Percentiles rank a stretch among this genome's conserved stretches.
Evolutionary conservation across 257 asterid genomes (phyloP).

Genomic region (Solanum pimpinellifolium): DNA sequence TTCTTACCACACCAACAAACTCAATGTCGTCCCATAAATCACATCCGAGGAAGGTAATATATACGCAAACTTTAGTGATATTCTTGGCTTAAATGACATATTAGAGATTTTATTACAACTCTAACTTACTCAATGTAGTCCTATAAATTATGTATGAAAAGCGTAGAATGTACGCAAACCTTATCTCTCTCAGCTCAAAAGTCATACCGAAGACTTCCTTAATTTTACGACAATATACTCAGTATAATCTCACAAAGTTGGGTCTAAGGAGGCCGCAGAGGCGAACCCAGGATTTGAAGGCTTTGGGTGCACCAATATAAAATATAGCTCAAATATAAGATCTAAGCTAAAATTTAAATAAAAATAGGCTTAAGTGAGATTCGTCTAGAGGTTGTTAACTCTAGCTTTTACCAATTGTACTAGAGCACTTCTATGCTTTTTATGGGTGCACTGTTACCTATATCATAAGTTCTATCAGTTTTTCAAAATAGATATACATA

Average conservation of each 20-base stretch:
- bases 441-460: too few relatives aligned
- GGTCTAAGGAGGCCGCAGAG: not conserved
- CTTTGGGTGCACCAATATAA: too few relatives aligned
- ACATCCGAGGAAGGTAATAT: not conserved
- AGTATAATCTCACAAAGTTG: not conserved
- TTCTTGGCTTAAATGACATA: not conserved
- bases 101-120: not conserved
- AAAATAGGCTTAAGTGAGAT: too few relatives aligned
- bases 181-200: not conserved
- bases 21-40: not conserved
- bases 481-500: too few relatives aligned
- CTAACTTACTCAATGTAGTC: not conserved
- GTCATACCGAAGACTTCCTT: not conserved
- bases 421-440: too few relatives aligned
- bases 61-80: not conserved
- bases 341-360: too few relatives aligned
- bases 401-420: too few relatives aligned
- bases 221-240: not conserved
- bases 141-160: accelerated
- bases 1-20: not conserved
- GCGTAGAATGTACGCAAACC: not conserved
- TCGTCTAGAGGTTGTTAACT: too few relatives aligned
- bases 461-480: too few relatives aligned
- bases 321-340: too few relatives aligned
- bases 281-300: too few relatives aligned